Evolutionary conservation across 306 rosid genomes (phyloP), one percentile per base, ranked within the genome.

Genomic region (Malus sieversii): DNA sequence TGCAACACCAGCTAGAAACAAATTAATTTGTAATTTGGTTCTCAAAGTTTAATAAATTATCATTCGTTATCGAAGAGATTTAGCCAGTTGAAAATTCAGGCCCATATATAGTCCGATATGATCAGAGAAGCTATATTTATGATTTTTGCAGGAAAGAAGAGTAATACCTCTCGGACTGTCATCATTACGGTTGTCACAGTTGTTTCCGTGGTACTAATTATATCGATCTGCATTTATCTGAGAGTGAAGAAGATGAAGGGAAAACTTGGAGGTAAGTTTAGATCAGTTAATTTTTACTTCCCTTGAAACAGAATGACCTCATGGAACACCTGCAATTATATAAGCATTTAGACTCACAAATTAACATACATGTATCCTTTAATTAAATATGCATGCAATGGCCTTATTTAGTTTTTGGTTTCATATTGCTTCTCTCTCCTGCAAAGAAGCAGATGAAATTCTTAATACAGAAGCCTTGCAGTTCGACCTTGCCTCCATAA

Each of bases 381-480:
- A 40, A 40, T 40, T 40, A 40, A 8, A 40, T 27, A 40, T 5
- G 13, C 23, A 29, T 30, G 55, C 25, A 18, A 10, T 20, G 11
- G 22, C 12, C 64, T 32, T 12, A 48, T 1, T 30, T 20, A n/a
- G 65, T 18, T 46, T 57, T 15, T 32, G 27, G 23, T 10, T 51
- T 51, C 6, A 3, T 16, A 52, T 35, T 33, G 35, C 14, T 19
- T 20, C 40, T 42, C 63, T 11, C 57, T 9, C 11, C 6, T 25
- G 33, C 23, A 18, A 19, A 32, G 53, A 55, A 55, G 76, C 33
- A 52, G 74, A 68, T 68, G 80, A 77, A 51, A 68, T 77, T 38
- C 19, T 59, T 27, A 29, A 73, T 55, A 73, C 35, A 25, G 75
- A 77, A 30, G 65, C 74, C 29, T 38, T 68, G 72, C 80, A 77